Percentiles rank a stretch among this genome's conserved stretches.
phyloP scores from a whole-genome alignment of 2,329 filamentous ascomycete species.

The Curvularia spicifera region DNA sequence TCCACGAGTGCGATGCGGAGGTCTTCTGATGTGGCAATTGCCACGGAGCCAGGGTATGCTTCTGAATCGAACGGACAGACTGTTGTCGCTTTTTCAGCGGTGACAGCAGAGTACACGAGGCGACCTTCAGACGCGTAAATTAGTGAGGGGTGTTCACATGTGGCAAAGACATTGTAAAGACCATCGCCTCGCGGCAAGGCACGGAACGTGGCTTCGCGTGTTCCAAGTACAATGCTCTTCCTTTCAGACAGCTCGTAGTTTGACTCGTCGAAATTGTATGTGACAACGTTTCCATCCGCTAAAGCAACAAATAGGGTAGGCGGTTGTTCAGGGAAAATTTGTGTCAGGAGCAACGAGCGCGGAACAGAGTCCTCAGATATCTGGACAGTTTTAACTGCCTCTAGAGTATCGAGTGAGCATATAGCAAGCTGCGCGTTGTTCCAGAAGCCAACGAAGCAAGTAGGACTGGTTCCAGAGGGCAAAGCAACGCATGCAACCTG shows the following conservation, averaged over 20 bases:
- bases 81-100: constrained; percentile 80
- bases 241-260: constrained; percentile 71
- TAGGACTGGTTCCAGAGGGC: constrained; percentile 65
- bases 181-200: constrained; percentile 71
- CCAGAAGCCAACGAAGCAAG: constrained; percentile 88
- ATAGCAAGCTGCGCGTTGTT: constrained; percentile 80
- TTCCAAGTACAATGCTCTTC: constrained; percentile 85
- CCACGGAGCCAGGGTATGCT: constrained; percentile 80
- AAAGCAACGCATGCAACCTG: constrained; percentile 88
- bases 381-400: constrained; percentile 65
- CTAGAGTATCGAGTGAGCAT: constrained; percentile 70
- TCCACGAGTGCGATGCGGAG: constrained; percentile 84
- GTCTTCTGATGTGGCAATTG: constrained; percentile 77
- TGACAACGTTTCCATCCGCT: constrained; percentile 90
- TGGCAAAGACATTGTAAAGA: constrained; percentile 84
- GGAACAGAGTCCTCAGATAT: constrained; percentile 75
- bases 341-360: constrained; percentile 78
- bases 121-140: constrained; percentile 90
- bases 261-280: constrained; percentile 71
- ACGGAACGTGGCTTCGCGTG: constrained; percentile 81
- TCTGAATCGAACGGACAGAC: constrained; percentile 83
- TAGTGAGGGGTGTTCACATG: constrained; percentile 90
- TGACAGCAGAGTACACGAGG: constrained; percentile 91
- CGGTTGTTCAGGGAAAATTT: constrained; percentile 70
- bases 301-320: constrained; percentile 87